A percentile compares a stretch with the other conserved stretches of the same genome.
Evolutionary conservation across 345 rosid genomes (phyloP).

Genomic region (Salix udensis): DNA sequence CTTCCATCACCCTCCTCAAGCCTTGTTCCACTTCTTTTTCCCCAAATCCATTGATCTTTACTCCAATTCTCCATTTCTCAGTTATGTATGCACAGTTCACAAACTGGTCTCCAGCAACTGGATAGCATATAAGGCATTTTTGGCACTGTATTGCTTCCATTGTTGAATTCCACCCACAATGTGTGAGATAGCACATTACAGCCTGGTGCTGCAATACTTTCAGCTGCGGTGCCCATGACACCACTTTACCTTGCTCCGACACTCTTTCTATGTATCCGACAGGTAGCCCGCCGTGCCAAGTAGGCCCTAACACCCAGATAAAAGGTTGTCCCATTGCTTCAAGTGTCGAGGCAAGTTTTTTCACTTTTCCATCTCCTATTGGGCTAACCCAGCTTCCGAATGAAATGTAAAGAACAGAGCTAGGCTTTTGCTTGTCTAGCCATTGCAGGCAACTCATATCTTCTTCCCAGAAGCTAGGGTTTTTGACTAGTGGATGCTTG

Average conservation of each 20-base stretch:
- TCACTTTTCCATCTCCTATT: constrained; percentile 53
- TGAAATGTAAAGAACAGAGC: constrained; percentile 60
- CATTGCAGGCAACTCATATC: constrained; percentile 61
- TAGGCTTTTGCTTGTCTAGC: constrained; percentile 47
- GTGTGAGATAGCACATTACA: constrained; percentile 57
- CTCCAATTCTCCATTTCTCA: constrained; percentile 59
- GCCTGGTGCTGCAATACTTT: constrained; percentile 47
- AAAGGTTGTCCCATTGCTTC: constrained; percentile 49
- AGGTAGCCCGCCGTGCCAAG: constrained; percentile 63
- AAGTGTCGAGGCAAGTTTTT: constrained; percentile 45
- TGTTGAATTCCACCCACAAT: constrained; percentile 94
- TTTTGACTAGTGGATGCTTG: constrained; percentile 23
- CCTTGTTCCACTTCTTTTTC: constrained; percentile 45
- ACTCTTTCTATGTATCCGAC: constrained; percentile 40
- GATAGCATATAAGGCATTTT: constrained; percentile 55
- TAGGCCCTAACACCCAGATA: constrained; percentile 51
- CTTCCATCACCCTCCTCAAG: constrained; percentile 41
- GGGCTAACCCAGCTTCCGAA: constrained; percentile 90
- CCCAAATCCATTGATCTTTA: constrained; percentile 43
- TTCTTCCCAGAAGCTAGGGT: constrained; percentile 62
- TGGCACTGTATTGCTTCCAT: constrained; percentile 54
- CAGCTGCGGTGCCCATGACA: constrained; percentile 71
- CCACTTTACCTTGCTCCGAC: constrained; percentile 44
- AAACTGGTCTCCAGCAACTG: constrained; percentile 80
- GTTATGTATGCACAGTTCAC: constrained; percentile 59